These are phyloP conservation scores for Metschnikowia borealis DNA, from an alignment of 805 yeast genomes.

Conservation along the genomic window DNA sequence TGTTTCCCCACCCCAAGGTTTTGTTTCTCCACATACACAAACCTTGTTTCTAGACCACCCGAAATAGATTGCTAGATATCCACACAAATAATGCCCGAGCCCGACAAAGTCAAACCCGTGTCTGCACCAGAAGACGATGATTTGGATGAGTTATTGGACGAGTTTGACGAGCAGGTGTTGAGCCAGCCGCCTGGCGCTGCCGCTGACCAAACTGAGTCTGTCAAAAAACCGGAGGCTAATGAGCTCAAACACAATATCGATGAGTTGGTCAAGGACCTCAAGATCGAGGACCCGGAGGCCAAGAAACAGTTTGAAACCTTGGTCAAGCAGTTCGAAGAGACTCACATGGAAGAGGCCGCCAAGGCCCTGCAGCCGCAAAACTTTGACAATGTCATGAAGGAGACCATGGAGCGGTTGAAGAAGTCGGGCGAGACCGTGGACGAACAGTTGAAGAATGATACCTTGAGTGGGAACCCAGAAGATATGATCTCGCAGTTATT, in stretches of 20 bases:
- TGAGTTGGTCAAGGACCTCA: conserved; percentile 45
- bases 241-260: conserved; percentile 33
- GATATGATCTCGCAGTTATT: conserved; percentile 63
- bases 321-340: conserved; percentile 38
- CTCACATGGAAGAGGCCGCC: conserved; percentile 31
- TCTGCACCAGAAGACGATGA: conserved; percentile 50
- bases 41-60: too few relatives aligned
- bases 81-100: not conserved
- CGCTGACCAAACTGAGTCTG: conserved; percentile 8
- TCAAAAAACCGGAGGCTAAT: conserved; percentile 27
- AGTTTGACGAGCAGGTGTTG: conserved; percentile 69
- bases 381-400: conserved; percentile 73
- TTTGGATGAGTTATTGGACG: conserved; percentile 81
- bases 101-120: not conserved
- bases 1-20: too few relatives aligned
- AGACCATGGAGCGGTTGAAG: conserved; percentile 75
- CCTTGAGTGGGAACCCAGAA: conserved; percentile 35
- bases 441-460: conserved; percentile 47
- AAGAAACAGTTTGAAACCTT: conserved; percentile 48
- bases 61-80: not conserved
- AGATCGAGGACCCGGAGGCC: conserved; percentile 51
- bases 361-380: conserved; percentile 32
- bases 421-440: conserved; percentile 73
- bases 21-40: too few relatives aligned
- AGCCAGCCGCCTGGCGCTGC: conserved; percentile 57